Evolutionary conservation across 139 green algal species (phyloP).

Genomic region (Chlamydomonas applanata): DNA sequence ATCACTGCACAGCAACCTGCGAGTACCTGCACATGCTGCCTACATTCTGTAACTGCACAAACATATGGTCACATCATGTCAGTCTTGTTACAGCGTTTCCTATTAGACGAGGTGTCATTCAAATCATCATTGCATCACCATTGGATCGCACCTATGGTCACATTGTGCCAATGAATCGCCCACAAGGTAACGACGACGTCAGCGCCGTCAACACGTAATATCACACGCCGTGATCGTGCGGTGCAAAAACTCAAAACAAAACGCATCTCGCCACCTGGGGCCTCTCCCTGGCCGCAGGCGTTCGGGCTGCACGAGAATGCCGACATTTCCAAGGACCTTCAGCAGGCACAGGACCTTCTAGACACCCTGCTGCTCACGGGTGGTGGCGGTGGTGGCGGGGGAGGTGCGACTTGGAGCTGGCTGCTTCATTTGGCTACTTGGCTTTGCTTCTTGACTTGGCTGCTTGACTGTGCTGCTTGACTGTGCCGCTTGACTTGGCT

Average conservation of each 20-base stretch:
- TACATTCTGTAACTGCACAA: background rate
- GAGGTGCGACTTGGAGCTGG: background rate
- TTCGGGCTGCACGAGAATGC: conserved; percentile 79
- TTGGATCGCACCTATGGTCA: background rate
- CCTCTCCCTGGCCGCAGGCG: conserved; percentile 7
- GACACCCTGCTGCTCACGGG: conserved; percentile 55
- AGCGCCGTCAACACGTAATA: too few relatives aligned
- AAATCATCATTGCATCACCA: background rate
- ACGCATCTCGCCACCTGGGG: background rate
- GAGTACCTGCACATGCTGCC: background rate
- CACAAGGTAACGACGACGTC: too few relatives aligned
- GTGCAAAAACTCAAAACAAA: background rate
- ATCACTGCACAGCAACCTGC: too few relatives aligned
- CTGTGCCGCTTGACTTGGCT: too few relatives aligned
- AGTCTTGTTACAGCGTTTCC: background rate
- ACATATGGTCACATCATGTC: background rate
- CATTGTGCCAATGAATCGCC: too few relatives aligned
- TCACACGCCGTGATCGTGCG: too few relatives aligned
- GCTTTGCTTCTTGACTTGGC: too few relatives aligned
- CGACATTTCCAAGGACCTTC: conserved; percentile 68
- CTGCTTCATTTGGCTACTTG: too few relatives aligned
- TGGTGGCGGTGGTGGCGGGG: conserved; percentile 29
- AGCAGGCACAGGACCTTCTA: conserved; percentile 49
- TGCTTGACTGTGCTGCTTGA: too few relatives aligned
- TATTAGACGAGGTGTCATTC: background rate